phyloP scores from a whole-genome alignment of 495 filamentous ascomycete genomes.

The Hypoxylon crocopeplum region DNA sequence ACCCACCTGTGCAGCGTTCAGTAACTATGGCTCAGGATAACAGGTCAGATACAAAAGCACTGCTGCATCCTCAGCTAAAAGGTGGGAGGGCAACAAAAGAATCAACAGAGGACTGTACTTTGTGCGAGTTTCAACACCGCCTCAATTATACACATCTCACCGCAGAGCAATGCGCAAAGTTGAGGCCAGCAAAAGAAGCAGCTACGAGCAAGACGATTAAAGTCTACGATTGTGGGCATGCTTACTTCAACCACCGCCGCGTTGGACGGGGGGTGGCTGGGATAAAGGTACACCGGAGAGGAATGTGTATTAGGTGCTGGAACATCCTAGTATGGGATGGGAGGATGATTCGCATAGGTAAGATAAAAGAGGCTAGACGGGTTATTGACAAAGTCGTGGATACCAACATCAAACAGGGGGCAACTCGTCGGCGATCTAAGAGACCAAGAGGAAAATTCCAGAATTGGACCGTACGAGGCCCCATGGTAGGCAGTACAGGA shows the following conservation, averaged over 20 bases:
- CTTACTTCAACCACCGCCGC: neutral
- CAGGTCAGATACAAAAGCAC: neutral
- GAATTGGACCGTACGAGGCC: constrained; percentile 7
- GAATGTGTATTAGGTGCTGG: constrained; percentile 20
- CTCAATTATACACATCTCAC: constrained; percentile 21
- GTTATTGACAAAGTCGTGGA: neutral
- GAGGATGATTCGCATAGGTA: constrained; percentile 14
- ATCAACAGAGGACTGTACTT: neutral
- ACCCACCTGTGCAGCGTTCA: neutral
- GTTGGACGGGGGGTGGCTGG: neutral
- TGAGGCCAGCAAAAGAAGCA: neutral
- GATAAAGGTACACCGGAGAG: neutral
- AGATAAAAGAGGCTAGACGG: constrained; percentile 1
- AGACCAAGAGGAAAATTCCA: neutral
- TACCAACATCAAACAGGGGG: neutral
- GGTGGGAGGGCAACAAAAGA: neutral
- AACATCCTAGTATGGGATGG: constrained; percentile 10
- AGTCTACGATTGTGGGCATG: constrained; percentile 23
- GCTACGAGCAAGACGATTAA: neutral
- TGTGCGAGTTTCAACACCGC: neutral
- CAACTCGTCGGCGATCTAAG: neutral
- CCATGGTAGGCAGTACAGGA: neutral
- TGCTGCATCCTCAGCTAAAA: constrained; percentile 1
- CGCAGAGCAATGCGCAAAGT: constrained; percentile 3
- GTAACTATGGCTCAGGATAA: neutral